These are phyloP conservation scores for Pseudocercospora ulei DNA, from an alignment of 2,329 filamentous ascomycete genomes.

Conservation along the genomic window DNA sequence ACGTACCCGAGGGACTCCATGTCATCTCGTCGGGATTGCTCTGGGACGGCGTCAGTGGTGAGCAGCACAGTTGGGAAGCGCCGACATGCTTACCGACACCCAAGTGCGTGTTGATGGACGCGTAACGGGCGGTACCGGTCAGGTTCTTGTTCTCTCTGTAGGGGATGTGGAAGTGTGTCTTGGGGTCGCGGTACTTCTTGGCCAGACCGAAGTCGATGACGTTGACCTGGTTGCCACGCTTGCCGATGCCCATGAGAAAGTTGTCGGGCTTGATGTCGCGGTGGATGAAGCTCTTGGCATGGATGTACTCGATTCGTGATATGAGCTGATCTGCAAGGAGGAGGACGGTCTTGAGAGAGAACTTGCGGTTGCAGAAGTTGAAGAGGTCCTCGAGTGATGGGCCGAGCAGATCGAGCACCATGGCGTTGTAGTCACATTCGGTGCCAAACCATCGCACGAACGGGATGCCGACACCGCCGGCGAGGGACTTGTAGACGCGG, in stretches of 20 bases:
- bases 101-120: conserved; percentile 96
- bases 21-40: conserved; percentile 97
- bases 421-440: conserved; percentile 99
- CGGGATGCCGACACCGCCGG: conserved; percentile 92
- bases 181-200: conserved; percentile 99
- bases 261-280: conserved; percentile 99
- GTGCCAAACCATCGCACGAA: conserved; percentile 99
- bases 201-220: conserved; percentile 98
- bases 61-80: neutral
- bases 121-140: conserved; percentile 96
- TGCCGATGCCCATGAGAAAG: conserved; percentile 98
- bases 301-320: conserved; percentile 98
- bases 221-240: conserved; percentile 98
- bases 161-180: conserved; percentile 99
- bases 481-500: conserved; percentile 78
- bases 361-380: conserved; percentile 99
- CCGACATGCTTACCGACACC: conserved; percentile 58
- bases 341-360: conserved; percentile 95
- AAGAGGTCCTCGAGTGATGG: conserved; percentile 95
- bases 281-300: conserved; percentile 99
- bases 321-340: conserved; percentile 96
- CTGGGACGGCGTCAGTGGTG: conserved; percentile 38
- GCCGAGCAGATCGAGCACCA: conserved; percentile 94
- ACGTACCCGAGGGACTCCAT: conserved; percentile 99
- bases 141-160: conserved; percentile 99